Conservation (phyloP, 2,329 filamentous ascomycete species). For the Botrytis medusae region DNA sequence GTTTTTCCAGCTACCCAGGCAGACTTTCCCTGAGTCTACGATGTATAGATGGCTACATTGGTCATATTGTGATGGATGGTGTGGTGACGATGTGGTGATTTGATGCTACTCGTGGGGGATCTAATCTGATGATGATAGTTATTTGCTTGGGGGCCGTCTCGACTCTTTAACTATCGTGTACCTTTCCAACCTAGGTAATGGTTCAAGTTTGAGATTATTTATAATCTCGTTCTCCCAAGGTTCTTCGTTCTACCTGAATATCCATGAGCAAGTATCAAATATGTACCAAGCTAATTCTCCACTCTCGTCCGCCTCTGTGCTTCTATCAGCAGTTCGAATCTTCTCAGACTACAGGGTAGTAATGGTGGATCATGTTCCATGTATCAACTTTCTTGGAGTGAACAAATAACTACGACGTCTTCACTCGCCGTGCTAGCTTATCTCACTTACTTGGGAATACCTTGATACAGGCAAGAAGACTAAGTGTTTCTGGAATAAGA, state of each 20-base stretch:
- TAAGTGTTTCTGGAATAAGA: slow-evolving; percentile 4
- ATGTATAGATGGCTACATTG: not conserved
- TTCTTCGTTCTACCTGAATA: too few species aligned
- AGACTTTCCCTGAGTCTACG: not conserved
- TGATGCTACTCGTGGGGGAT: not conserved
- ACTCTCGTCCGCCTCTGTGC: not conserved
- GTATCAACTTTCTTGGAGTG: not conserved
- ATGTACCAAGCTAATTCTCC: not conserved
- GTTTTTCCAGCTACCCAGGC: slow-evolving; percentile 1
- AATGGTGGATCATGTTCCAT: not conserved
- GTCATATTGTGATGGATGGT: not conserved
- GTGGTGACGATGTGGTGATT: slow-evolving; percentile 2
- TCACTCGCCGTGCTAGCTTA: not conserved
- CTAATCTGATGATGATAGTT: slow-evolving; percentile 20
- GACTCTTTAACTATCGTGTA: not conserved
- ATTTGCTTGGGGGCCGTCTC: slow-evolving; percentile 6
- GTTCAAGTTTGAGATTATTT: not conserved
- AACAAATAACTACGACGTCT: not conserved
- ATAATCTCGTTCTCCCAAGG: not conserved
- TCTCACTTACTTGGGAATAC: not conserved
- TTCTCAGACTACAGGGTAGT: not conserved
- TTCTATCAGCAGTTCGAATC: not conserved
- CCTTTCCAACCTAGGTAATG: slow-evolving; percentile 1
- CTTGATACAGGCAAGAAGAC: not conserved
- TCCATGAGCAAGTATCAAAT: not conserved